These are phyloP conservation scores for Candida sithepensis DNA, from an alignment of 805 yeast species.

Conservation along the genomic window DNA sequence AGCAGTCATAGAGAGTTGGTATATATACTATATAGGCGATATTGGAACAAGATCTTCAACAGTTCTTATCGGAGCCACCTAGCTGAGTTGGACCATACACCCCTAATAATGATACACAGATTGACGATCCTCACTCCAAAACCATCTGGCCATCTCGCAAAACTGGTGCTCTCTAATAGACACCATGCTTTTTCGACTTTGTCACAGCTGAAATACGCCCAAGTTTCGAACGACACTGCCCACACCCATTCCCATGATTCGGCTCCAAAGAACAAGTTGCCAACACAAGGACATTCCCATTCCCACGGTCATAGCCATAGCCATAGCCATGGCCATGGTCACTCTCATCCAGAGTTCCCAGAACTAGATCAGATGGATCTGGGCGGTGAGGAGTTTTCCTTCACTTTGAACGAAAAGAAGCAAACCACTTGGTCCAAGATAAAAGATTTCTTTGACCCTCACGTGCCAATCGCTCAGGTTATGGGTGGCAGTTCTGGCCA, in stretches of 20 bases:
- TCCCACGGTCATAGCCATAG: constrained; percentile 1
- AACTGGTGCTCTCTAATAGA: not conserved
- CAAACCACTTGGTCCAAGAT: constrained; percentile 24
- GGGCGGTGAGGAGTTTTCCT: constrained; percentile 26
- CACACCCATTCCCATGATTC: not conserved
- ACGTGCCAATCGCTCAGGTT: constrained; percentile 29
- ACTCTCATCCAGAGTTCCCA: constrained; percentile 29
- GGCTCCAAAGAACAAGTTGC: not conserved
- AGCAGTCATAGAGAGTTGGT: no score
- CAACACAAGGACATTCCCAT: not conserved
- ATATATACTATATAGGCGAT: no score
- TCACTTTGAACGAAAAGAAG: constrained; percentile 21
- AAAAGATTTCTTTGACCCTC: constrained; percentile 34
- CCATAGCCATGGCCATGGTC: constrained; percentile 24
- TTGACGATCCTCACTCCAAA: not conserved
- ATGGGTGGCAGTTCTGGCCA: constrained; percentile 20
- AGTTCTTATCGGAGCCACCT: no score
- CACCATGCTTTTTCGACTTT: not conserved
- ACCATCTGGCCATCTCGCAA: constrained; percentile 1
- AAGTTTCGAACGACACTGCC: not conserved
- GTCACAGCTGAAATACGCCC: not conserved
- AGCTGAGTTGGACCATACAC: no score
- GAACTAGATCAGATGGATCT: constrained; percentile 27
- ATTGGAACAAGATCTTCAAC: no score
- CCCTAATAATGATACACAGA: not conserved